phyloP scores from a whole-genome alignment of 2,329 filamentous ascomycete species.

The Graphiopsis chlorocephala region DNA sequence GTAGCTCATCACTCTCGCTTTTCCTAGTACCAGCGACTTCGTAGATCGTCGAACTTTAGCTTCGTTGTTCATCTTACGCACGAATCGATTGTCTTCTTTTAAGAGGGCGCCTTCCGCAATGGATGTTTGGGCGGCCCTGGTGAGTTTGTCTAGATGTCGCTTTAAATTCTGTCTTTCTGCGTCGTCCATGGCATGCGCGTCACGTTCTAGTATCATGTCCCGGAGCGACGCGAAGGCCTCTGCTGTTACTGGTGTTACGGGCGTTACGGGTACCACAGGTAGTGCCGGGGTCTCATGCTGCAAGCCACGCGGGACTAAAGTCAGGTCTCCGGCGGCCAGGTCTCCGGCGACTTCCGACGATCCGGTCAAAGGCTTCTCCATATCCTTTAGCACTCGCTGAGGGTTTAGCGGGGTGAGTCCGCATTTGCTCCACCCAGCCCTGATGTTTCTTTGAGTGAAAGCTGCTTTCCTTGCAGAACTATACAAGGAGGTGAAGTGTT shows the following conservation, averaged over 20 bases:
- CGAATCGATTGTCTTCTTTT: conserved; percentile 17
- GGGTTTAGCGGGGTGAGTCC: conserved; percentile 32
- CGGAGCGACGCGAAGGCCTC: conserved; percentile 22
- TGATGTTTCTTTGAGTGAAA: conserved; percentile 28
- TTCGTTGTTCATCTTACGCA: conserved; percentile 30
- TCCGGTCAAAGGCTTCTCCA: conserved; percentile 6
- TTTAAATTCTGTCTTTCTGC: conserved; percentile 25
- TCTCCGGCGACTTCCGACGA: too few relatives aligned
- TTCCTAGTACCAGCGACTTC: conserved; percentile 25
- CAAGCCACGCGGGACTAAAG: too few relatives aligned
- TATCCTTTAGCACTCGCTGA: conserved; percentile 32
- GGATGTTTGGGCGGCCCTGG: conserved; percentile 2
- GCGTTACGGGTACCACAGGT: conserved; percentile 26
- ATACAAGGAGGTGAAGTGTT: too few relatives aligned
- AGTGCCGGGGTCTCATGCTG: conserved; percentile 15
- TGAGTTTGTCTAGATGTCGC: conserved; percentile 27
- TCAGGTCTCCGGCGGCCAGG: too few relatives aligned
- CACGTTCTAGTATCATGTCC: conserved; percentile 25
- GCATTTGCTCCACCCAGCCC: conserved; percentile 24
- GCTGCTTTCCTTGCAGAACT: too few relatives aligned
- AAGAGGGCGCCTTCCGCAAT: not conserved
- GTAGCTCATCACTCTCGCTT: conserved; percentile 27
- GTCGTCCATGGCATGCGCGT: conserved; percentile 26
- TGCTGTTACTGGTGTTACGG: conserved; percentile 30
- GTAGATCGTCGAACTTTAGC: conserved; percentile 26